phyloP scores from a whole-genome alignment of 768 basidiomycete genomes.

The Sporobolomyces pararoseus region DNA sequence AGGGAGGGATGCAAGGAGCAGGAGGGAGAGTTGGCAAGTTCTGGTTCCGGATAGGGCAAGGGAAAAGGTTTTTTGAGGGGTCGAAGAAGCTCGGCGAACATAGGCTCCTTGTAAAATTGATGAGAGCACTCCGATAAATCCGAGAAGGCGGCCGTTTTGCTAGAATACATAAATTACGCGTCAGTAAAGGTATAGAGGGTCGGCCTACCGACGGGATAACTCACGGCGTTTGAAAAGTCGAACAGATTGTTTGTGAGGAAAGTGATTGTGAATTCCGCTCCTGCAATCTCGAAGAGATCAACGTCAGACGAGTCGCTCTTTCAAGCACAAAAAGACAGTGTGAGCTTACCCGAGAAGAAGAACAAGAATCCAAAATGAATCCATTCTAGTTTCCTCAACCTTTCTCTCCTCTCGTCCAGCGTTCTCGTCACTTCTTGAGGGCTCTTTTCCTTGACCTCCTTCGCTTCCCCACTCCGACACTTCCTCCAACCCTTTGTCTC shows the following conservation, averaged over 20 bases:
- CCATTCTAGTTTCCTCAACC: conserved; percentile 54
- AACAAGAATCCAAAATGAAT: conserved; percentile 82
- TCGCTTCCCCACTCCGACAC: conserved; percentile 9
- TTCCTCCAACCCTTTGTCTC: conserved; percentile 66
- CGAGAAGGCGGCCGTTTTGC: conserved; percentile 80
- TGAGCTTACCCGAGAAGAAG: conserved; percentile 65
- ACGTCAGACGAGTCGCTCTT: not conserved
- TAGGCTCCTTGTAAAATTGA: conserved; percentile 78
- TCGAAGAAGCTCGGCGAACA: conserved; percentile 68
- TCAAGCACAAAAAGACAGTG: not conserved
- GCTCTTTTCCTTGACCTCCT: not conserved
- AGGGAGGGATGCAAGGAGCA: conserved; percentile 69
- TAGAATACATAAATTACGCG: too few relatives aligned
- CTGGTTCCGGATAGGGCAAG: conserved; percentile 79
- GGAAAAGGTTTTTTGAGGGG: conserved; percentile 69
- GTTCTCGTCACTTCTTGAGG: not conserved
- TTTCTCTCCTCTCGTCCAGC: conserved; percentile 22
- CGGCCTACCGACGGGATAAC: not conserved
- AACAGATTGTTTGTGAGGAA: conserved; percentile 86
- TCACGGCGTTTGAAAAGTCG: conserved; percentile 48
- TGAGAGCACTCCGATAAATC: conserved; percentile 82
- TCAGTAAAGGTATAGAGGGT: not conserved
- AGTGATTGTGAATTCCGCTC: conserved; percentile 92
- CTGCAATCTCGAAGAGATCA: too few relatives aligned
- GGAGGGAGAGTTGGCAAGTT: conserved; percentile 67